phyloP scores from a whole-genome alignment of 2,329 filamentous ascomycete species.

The Herpomyces periplanetae region DNA sequence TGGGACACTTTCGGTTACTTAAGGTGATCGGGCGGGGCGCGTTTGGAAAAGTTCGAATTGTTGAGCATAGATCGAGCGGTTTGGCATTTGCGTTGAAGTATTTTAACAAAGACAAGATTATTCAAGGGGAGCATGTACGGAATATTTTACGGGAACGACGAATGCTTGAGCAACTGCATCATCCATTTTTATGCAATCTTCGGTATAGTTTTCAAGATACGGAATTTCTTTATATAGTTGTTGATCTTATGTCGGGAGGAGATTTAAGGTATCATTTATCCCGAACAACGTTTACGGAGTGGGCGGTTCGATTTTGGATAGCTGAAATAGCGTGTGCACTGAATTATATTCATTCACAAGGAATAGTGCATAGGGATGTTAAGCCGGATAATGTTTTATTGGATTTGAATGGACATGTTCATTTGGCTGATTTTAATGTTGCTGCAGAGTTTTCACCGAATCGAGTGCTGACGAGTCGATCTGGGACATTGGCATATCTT shows the following conservation, averaged over 20 bases:
- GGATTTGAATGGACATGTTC: conserved; percentile 64
- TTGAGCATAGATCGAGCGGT: conserved; percentile 79
- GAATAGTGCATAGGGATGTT: conserved; percentile 61
- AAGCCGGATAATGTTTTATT: conserved; percentile 73
- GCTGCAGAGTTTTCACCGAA: conserved; percentile 62
- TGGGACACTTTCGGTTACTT: conserved; percentile 81
- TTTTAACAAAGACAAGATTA: conserved; percentile 94
- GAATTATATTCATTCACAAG: conserved; percentile 44
- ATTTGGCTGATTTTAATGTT: conserved; percentile 94
- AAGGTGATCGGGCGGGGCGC: conserved; percentile 88
- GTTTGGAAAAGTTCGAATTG: conserved; percentile 93
- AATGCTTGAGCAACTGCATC: conserved; percentile 92
- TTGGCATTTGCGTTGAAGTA: conserved; percentile 90
- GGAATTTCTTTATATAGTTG: conserved; percentile 86
- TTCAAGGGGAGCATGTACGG: conserved; percentile 80
- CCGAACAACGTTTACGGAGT: conserved; percentile 85
- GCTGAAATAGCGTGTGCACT: conserved; percentile 68
- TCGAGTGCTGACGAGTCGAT: conserved; percentile 64
- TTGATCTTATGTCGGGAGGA: conserved; percentile 90
- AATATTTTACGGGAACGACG: conserved; percentile 90
- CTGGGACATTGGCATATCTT: conserved; percentile 72
- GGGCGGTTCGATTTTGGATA: conserved; percentile 88
- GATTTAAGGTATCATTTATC: conserved; percentile 93
- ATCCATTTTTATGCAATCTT: conserved; percentile 89
- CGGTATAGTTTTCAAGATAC: conserved; percentile 97